Percentiles rank a stretch among this genome's conserved stretches.
Evolutionary conservation across 2,329 filamentous ascomycete genomes (phyloP).

Genomic region (Truncatella angustata): DNA sequence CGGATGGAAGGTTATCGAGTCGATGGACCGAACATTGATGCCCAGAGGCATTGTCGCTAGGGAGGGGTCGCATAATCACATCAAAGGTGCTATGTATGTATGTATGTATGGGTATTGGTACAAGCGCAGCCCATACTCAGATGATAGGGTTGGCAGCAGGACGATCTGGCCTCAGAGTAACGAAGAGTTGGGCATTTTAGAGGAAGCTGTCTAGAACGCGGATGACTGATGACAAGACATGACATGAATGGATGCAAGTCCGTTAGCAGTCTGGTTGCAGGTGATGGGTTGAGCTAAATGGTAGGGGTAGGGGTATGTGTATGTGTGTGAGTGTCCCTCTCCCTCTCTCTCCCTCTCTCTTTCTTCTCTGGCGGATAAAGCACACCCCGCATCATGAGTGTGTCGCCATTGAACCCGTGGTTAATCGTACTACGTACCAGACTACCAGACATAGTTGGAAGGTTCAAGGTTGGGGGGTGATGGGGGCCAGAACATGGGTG

Average conservation of each 20-base stretch:
- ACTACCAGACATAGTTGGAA: no score
- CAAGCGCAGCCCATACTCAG: no score
- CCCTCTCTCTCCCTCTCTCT: no score
- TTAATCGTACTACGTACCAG: no score
- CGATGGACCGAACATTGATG: conserved; percentile 38
- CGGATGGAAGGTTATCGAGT: conserved; percentile 28
- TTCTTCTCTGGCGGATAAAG: not conserved
- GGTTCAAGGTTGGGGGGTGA: no score
- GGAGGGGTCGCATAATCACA: conserved; percentile 42
- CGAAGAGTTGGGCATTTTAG: not conserved
- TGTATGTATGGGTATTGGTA: no score
- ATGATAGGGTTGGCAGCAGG: no score
- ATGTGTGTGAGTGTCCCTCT: no score
- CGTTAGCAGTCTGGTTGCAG: not conserved
- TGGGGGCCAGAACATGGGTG: no score
- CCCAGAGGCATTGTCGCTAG: conserved; percentile 41
- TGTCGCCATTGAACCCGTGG: no score
- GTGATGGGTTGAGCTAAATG: no score
- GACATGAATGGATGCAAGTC: not conserved
- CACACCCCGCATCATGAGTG: not conserved
- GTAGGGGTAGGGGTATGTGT: no score
- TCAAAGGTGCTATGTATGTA: not conserved
- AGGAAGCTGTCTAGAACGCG: not conserved
- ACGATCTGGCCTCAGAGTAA: not conserved
- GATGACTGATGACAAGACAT: not conserved